A percentile compares a stretch with the other conserved stretches of the same genome.
These are phyloP conservation scores for Cladosporium oxysporum DNA, from an alignment of 2,329 filamentous ascomycete genomes.

Conservation along the genomic window DNA sequence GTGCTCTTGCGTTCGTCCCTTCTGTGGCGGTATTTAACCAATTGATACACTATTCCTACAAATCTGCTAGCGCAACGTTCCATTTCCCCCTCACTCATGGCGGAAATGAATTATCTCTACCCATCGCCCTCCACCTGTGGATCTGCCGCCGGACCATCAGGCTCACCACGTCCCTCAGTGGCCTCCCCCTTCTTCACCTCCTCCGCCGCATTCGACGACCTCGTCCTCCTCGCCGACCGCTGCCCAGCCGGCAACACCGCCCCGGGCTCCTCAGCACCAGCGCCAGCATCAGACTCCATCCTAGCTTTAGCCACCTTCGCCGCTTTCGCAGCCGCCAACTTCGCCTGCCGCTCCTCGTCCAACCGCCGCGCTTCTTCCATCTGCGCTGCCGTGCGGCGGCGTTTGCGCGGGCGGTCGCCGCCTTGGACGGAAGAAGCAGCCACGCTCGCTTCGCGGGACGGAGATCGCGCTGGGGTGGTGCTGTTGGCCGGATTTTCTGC, in stretches of 20 bases:
- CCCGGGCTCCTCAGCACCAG: neutral
- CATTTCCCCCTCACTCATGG: neutral
- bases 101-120: neutral
- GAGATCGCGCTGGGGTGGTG: neutral
- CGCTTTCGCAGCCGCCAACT: neutral
- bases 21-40: no score
- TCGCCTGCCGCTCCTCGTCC: conserved; percentile 3
- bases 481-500: neutral
- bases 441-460: neutral
- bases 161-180: neutral
- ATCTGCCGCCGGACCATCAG: neutral
- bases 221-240: neutral
- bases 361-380: conserved; percentile 14
- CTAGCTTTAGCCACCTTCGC: neutral
- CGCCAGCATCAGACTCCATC: neutral
- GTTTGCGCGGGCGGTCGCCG: neutral
- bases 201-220: neutral
- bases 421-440: conserved; percentile 3
- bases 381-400: conserved; percentile 10
- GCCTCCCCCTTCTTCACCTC: neutral
- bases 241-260: neutral
- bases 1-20: no score
- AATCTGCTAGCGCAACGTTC: neutral
- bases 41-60: neutral
- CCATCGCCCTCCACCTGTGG: neutral